Percentiles rank a stretch among this genome's conserved stretches.
Evolutionary conservation across 306 rosid species (phyloP).

Genomic region (Cucurbita maxima): DNA sequence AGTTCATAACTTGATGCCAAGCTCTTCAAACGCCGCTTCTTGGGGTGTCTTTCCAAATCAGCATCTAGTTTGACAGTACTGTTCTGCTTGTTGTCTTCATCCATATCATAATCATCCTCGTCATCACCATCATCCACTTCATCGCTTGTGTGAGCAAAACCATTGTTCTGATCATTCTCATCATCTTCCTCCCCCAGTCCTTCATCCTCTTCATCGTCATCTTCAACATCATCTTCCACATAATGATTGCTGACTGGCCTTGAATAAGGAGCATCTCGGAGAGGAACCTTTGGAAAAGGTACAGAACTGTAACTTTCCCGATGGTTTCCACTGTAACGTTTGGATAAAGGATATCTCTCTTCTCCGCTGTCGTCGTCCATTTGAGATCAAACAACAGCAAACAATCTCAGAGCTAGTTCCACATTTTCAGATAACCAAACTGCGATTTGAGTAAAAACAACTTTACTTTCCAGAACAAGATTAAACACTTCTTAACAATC

Average conservation of each 20-base stretch:
- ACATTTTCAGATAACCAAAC: background rate
- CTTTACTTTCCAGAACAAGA: background rate
- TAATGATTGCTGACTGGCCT: slow-evolving; percentile 21
- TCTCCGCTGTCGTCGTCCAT: slow-evolving; percentile 80
- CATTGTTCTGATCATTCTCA: slow-evolving; percentile 31
- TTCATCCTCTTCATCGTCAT: slow-evolving; percentile 33
- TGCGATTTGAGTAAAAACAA: background rate
- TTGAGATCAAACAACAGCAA: background rate
- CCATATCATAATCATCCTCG: slow-evolving; percentile 10
- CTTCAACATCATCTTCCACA: slow-evolving; percentile 29
- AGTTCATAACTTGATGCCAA: slow-evolving; percentile 63
- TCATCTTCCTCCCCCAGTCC: slow-evolving; percentile 33
- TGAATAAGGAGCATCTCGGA: slow-evolving; percentile 26
- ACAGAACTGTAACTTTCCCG: background rate
- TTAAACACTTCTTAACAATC: background rate
- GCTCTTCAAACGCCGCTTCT: slow-evolving; percentile 62
- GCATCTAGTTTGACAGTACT: slow-evolving; percentile 18
- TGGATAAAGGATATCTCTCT: slow-evolving; percentile 18
- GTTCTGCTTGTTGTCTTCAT: slow-evolving; percentile 27
- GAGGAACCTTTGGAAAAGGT: slow-evolving; percentile 5
- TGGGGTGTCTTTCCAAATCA: slow-evolving; percentile 46
- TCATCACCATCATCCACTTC: slow-evolving; percentile 30
- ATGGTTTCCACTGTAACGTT: background rate
- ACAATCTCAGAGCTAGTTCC: background rate
- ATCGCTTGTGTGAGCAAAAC: slow-evolving; percentile 13